Percentiles rank a stretch among this genome's conserved stretches.
These are phyloP conservation scores for Epichloe aotearoae DNA, from an alignment of 2,329 filamentous ascomycete genomes.

Conservation along the genomic window DNA sequence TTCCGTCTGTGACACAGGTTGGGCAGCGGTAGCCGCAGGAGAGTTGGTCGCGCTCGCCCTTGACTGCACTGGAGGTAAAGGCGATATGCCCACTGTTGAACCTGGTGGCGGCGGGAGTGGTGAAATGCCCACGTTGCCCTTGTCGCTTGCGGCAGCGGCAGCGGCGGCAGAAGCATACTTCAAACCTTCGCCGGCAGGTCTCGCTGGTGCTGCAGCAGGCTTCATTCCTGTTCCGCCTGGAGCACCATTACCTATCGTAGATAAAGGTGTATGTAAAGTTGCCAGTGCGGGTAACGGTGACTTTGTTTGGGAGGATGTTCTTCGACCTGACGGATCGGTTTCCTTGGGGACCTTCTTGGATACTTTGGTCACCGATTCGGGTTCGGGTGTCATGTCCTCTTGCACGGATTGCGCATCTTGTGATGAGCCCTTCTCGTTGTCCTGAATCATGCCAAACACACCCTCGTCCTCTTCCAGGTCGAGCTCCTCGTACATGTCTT, in stretches of 20 bases:
- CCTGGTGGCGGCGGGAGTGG: conserved; percentile 85
- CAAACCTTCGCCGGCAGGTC: conserved; percentile 76
- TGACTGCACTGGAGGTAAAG: conserved; percentile 39
- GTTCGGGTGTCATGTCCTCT: conserved; percentile 57
- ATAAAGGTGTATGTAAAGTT: conserved; percentile 65
- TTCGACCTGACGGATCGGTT: conserved; percentile 41
- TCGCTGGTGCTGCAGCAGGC: conserved; percentile 72
- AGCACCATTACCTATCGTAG: conserved; percentile 45
- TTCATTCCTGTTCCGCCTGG: conserved; percentile 62
- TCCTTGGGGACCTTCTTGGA: conserved; percentile 49
- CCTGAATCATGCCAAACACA: conserved; percentile 63
- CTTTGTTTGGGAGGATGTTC: conserved; percentile 83
- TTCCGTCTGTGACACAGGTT: conserved; percentile 26
- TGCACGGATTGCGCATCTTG: conserved; percentile 89
- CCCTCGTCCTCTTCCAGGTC: conserved; percentile 88
- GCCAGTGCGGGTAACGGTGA: conserved; percentile 87
- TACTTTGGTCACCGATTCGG: conserved; percentile 31
- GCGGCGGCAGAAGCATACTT: conserved; percentile 97
- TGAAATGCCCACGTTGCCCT: conserved; percentile 81
- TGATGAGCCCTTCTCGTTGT: conserved; percentile 82
- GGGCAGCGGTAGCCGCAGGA: conserved; percentile 33
- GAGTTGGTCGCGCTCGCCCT: conserved; percentile 43
- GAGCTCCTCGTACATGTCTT: conserved; percentile 88
- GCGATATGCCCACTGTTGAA: conserved; percentile 30
- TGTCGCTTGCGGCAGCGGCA: conserved; percentile 77